Evolutionary conservation across 2,329 filamentous ascomycete genomes (phyloP).

Genomic region (Claviceps monticola): DNA sequence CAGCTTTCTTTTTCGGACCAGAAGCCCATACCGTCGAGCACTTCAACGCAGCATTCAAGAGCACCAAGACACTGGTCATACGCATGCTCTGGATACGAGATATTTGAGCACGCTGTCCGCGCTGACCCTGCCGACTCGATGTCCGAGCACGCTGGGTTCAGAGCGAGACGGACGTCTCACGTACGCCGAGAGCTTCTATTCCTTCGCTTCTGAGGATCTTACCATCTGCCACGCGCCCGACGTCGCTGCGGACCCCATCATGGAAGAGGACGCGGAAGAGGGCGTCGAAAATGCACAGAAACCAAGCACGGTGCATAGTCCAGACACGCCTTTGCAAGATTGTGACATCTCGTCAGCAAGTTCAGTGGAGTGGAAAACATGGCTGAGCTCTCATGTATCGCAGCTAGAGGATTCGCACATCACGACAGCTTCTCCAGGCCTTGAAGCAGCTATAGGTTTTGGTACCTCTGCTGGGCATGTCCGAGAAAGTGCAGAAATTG

Average conservation of each 20-base stretch:
- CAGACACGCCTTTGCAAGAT: constrained; percentile 11
- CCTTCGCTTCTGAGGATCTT: constrained; percentile 15
- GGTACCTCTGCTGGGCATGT: constrained; percentile 25
- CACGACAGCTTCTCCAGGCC: neutral
- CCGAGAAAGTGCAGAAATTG: constrained; percentile 36
- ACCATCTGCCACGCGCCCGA: constrained; percentile 1
- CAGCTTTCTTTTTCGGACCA: constrained; percentile 37
- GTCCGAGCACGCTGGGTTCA: constrained; percentile 25
- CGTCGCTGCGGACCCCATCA: neutral
- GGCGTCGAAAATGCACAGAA: neutral
- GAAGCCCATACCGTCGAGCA: constrained; percentile 41
- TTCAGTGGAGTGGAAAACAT: constrained; percentile 41
- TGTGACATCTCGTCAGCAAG: constrained; percentile 28
- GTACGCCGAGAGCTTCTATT: constrained; percentile 38
- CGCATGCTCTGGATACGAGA: constrained; percentile 17
- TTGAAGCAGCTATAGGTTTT: neutral
- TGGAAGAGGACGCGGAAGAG: neutral
- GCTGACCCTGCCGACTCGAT: constrained; percentile 24
- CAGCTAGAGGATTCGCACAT: constrained; percentile 24
- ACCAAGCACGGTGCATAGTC: neutral
- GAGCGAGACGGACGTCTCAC: constrained; percentile 23
- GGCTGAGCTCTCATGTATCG: constrained; percentile 37
- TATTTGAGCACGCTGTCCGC: constrained; percentile 28
- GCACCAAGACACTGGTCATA: constrained; percentile 15
- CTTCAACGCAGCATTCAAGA: constrained; percentile 32